Conservation (phyloP, 2,329 filamentous ascomycete species). For the Curvularia sp. region DNA sequence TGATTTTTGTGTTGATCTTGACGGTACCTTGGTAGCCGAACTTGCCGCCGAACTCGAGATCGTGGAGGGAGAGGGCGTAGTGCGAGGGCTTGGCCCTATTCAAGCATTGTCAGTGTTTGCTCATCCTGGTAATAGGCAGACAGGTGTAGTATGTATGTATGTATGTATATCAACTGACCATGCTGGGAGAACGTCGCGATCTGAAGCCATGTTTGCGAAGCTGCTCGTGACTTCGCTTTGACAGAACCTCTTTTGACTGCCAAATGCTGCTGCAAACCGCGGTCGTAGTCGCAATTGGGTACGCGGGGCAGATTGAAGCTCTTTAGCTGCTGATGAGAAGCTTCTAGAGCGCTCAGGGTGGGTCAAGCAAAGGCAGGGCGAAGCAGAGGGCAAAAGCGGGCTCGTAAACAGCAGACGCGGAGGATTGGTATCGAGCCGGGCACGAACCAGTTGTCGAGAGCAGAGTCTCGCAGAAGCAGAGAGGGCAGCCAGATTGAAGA, state of each 20-base stretch:
- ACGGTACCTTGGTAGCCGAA: constrained; percentile 90
- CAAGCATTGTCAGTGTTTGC: constrained; percentile 24
- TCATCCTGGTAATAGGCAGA: background rate
- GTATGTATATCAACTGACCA: constrained; percentile 43
- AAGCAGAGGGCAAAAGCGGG: constrained; percentile 15
- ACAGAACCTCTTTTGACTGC: constrained; percentile 39
- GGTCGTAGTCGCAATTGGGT: constrained; percentile 25
- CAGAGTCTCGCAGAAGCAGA: constrained; percentile 43
- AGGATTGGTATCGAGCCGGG: constrained; percentile 29
- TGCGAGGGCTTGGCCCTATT: constrained; percentile 78
- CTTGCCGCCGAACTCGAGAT: constrained; percentile 72
- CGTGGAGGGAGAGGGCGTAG: constrained; percentile 82
- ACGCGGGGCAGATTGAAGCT: constrained; percentile 30
- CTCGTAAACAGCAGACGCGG: constrained; percentile 18
- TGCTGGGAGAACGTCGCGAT: constrained; percentile 56
- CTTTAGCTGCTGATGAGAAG: constrained; percentile 27
- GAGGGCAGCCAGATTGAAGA: constrained; percentile 46
- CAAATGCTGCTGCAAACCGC: constrained; percentile 25
- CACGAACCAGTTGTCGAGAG: constrained; percentile 42
- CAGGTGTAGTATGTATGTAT: background rate
- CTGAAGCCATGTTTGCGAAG: constrained; percentile 54
- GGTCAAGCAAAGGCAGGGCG: constrained; percentile 3
- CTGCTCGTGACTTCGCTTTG: constrained; percentile 43
- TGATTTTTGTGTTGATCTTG: constrained; percentile 77
- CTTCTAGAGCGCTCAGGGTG: constrained; percentile 25